These are phyloP conservation scores for Lathyrus oleraceus DNA, from an alignment of 306 rosid genomes.

Conservation along the genomic window DNA sequence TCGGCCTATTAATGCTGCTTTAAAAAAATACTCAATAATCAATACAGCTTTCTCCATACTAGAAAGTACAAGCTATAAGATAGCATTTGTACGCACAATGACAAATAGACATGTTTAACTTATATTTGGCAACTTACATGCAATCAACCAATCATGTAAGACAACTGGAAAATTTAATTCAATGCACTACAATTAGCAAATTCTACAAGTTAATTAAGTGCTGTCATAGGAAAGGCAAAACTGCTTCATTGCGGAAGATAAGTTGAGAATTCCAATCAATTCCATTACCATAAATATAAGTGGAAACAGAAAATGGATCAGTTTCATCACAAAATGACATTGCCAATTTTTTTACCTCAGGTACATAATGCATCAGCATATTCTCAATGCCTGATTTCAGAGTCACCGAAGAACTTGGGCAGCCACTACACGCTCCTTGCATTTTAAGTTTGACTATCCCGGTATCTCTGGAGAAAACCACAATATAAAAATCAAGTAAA, in stretches of 20 bases:
- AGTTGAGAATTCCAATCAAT: slow-evolving; percentile 16
- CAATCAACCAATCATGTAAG: background rate
- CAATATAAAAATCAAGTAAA: background rate
- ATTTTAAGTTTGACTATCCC: slow-evolving; percentile 81
- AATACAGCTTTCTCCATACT: background rate
- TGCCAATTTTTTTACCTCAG: slow-evolving; percentile 66
- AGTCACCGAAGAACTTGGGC: slow-evolving; percentile 98
- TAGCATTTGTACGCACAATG: background rate
- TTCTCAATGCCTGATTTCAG: slow-evolving; percentile 98
- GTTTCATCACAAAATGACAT: slow-evolving; percentile 21
- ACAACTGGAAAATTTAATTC: background rate
- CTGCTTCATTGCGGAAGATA: slow-evolving; percentile 1
- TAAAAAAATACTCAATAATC: background rate
- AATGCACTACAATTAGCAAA: background rate
- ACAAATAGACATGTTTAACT: background rate
- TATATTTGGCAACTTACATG: background rate
- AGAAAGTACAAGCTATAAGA: background rate
- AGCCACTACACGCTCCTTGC: slow-evolving; percentile 75
- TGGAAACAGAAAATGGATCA: slow-evolving; percentile 21
- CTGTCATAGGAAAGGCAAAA: background rate
- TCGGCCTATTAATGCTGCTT: slow-evolving; percentile 16
- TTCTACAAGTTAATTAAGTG: background rate
- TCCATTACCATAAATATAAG: background rate
- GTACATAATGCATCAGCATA: slow-evolving; percentile 97
- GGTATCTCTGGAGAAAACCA: slow-evolving; percentile 63